Conservation (phyloP, 768 basidiomycete genomes). For the Asterophora parasitica region DNA sequence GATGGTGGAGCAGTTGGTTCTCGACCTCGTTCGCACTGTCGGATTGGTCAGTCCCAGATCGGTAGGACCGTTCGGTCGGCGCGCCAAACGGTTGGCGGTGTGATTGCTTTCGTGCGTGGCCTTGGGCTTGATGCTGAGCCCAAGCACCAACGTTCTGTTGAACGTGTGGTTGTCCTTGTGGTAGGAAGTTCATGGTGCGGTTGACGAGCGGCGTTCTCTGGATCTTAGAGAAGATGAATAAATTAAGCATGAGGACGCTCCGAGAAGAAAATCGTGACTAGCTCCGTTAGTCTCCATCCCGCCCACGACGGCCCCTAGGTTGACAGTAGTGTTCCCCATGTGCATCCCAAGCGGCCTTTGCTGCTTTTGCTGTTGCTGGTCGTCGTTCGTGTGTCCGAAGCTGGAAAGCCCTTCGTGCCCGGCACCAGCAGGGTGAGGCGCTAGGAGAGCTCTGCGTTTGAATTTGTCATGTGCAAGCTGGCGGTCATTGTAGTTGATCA, state of each 20-base stretch:
- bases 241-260: not conserved
- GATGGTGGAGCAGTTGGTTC: constrained; percentile 42
- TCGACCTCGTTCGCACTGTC: constrained; percentile 75
- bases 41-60: constrained; percentile 52
- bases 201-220: constrained; percentile 65
- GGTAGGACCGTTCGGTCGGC: constrained; percentile 36
- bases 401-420: constrained; percentile 15
- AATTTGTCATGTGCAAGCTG: constrained; percentile 78
- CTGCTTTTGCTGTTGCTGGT: constrained; percentile 5
- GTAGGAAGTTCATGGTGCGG: constrained; percentile 35
- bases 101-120: constrained; percentile 29
- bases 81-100: constrained; percentile 48
- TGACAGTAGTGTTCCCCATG: constrained; percentile 28
- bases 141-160: constrained; percentile 17
- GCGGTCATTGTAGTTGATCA: not conserved
- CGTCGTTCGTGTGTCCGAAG: constrained; percentile 12
- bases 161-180: constrained; percentile 18
- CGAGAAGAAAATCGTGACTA: constrained; percentile 14
- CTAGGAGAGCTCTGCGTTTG: constrained; percentile 75
- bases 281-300: constrained; percentile 68
- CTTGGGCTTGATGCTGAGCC: constrained; percentile 28
- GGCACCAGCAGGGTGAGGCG: constrained; percentile 24
- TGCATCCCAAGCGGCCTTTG: constrained; percentile 12
- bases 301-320: constrained; percentile 52
- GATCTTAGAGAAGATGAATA: constrained; percentile 47